Percentiles rank a stretch among this genome's conserved stretches.
Conservation (phyloP, 495 filamentous ascomycete genomes). For the Aspergillus sclerotiicarbonarius region DNA sequence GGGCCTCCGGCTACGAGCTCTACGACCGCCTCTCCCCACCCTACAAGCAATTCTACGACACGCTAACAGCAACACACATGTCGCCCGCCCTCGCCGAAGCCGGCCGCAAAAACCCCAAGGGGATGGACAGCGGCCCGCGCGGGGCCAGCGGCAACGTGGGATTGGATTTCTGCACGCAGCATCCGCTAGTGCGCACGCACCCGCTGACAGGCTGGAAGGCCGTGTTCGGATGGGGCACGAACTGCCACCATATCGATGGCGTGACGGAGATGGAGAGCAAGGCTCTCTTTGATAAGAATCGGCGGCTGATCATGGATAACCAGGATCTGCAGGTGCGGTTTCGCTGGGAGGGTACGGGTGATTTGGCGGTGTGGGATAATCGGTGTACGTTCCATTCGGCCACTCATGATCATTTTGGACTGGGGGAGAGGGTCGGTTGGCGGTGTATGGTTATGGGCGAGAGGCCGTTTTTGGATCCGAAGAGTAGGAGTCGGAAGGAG, state of each 20-base stretch:
- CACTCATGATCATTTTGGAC: slow-evolving; percentile 38
- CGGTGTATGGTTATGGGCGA: slow-evolving; percentile 63
- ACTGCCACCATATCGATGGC: neutral
- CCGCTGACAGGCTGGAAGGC: slow-evolving; percentile 6
- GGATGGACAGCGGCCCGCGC: neutral
- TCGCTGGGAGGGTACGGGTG: slow-evolving; percentile 3
- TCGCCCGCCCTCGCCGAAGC: neutral
- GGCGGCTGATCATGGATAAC: slow-evolving; percentile 3
- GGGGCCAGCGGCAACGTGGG: slow-evolving; percentile 3
- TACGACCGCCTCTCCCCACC: slow-evolving; percentile 4
- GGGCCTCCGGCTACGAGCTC: slow-evolving; percentile 57
- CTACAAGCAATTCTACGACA: slow-evolving; percentile 1
- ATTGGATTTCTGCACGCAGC: slow-evolving; percentile 1
- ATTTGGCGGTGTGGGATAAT: slow-evolving; percentile 6
- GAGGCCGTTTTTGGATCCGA: slow-evolving; percentile 59
- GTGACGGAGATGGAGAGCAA: slow-evolving; percentile 1
- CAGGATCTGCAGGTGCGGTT: slow-evolving; percentile 7
- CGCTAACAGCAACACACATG: neutral
- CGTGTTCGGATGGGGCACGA: neutral
- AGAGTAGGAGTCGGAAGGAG: slow-evolving; percentile 41
- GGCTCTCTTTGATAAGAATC: slow-evolving; percentile 3
- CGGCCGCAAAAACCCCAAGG: neutral
- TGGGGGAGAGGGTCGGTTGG: slow-evolving; percentile 58
- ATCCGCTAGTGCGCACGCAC: slow-evolving; percentile 5
- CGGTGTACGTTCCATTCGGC: slow-evolving; percentile 4